Conservation (phyloP, 306 rosid genomes). For the Lablab purpureus region DNA sequence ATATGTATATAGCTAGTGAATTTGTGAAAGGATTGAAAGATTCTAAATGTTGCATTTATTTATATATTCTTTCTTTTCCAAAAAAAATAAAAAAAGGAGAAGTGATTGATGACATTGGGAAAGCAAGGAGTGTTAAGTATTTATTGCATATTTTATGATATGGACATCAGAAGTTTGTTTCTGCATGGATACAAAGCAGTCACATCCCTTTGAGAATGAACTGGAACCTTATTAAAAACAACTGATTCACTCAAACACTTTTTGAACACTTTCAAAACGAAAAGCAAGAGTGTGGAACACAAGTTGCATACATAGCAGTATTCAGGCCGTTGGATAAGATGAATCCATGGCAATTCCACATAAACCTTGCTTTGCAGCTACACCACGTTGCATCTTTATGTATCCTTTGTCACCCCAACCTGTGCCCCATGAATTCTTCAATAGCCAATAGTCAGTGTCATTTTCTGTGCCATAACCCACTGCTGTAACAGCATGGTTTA, state of each 20-base stretch:
- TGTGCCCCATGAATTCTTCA: constrained; percentile 44
- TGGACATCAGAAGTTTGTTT: too few species aligned
- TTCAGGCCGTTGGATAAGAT: constrained; percentile 30
- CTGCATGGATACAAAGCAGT: too few species aligned
- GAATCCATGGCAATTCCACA: constrained; percentile 44
- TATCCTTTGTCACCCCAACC: constrained; percentile 42
- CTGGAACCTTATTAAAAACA: background rate
- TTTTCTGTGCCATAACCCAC: constrained; percentile 35
- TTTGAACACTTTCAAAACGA: background rate
- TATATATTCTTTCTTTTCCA: too few species aligned
- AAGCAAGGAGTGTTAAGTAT: too few species aligned
- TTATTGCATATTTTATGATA: too few species aligned
- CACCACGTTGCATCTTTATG: constrained; percentile 22
- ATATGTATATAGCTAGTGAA: too few species aligned
- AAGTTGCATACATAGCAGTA: background rate
- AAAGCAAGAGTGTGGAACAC: background rate
- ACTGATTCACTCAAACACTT: background rate
- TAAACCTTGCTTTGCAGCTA: constrained; percentile 19
- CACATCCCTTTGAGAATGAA: too few species aligned
- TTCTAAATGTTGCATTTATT: too few species aligned
- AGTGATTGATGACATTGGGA: too few species aligned
- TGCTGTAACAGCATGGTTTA: constrained; percentile 36
- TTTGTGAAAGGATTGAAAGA: too few species aligned
- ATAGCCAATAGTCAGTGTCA: constrained; percentile 29
- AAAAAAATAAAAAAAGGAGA: too few species aligned